phyloP scores from a whole-genome alignment of 495 filamentous ascomycete genomes.

The Aspergillus asperescens region DNA sequence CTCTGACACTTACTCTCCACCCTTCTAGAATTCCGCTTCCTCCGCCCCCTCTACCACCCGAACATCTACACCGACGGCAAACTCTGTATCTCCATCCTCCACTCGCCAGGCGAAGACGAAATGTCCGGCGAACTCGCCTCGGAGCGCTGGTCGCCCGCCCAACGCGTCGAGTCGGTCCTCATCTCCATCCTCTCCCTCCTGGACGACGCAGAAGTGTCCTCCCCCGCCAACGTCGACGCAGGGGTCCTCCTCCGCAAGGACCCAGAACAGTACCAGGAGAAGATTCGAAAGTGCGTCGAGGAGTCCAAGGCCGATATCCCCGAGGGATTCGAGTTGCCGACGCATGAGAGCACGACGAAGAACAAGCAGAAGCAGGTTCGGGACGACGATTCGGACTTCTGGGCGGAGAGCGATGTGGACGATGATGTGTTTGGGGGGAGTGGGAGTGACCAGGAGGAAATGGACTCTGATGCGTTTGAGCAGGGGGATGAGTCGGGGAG shows the following conservation, averaged over 20 bases:
- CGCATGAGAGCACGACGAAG: conserved; percentile 51
- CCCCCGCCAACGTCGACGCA: conserved; percentile 93
- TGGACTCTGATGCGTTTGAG: conserved; percentile 45
- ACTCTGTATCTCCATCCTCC: conserved; percentile 94
- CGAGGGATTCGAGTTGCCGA: conserved; percentile 75
- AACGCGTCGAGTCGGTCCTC: conserved; percentile 89
- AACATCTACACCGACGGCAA: conserved; percentile 89
- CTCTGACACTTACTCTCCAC: neutral
- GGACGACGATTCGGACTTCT: conserved; percentile 75
- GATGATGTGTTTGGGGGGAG: conserved; percentile 76
- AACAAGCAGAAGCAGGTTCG: conserved; percentile 51
- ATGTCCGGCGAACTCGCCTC: conserved; percentile 84
- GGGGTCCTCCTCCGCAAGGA: conserved; percentile 76
- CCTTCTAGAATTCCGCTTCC: conserved; percentile 68
- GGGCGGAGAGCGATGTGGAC: conserved; percentile 71
- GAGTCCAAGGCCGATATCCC: conserved; percentile 74
- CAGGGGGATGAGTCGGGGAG: conserved; percentile 48
- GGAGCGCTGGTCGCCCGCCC: conserved; percentile 90
- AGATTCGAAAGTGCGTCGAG: conserved; percentile 66
- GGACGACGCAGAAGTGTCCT: conserved; percentile 88
- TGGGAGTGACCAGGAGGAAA: conserved; percentile 51
- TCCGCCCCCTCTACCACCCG: conserved; percentile 77
- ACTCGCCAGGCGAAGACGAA: conserved; percentile 83
- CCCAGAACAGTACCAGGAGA: conserved; percentile 59
- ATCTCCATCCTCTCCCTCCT: conserved; percentile 90